Percentiles rank a stretch among this genome's conserved stretches.
Conservation (phyloP, 495 filamentous ascomycete species). For the Neurospora sublineolata region DNA sequence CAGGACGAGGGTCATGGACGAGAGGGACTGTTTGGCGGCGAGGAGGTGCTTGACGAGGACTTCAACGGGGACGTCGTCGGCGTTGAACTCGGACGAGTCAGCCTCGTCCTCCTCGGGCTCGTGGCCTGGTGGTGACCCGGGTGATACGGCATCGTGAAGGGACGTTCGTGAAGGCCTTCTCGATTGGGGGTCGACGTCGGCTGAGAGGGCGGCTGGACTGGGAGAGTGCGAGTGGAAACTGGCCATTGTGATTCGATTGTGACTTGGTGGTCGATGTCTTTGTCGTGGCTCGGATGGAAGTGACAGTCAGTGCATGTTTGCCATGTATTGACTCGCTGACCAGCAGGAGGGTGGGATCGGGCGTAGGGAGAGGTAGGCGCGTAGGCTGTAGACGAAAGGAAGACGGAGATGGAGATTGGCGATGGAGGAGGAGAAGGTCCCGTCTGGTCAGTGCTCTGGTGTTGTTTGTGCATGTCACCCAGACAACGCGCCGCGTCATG, state of each 20-base stretch:
- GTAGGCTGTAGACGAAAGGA: not conserved
- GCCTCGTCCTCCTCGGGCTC: conserved; percentile 6
- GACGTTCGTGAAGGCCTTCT: not conserved
- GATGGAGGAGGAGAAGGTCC: not conserved
- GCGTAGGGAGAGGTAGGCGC: not conserved
- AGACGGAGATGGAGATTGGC: not conserved
- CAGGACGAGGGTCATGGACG: conserved; percentile 72
- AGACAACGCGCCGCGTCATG: not conserved
- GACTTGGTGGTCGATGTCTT: not conserved
- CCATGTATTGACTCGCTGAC: not conserved
- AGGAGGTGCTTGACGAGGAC: conserved; percentile 72
- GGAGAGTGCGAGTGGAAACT: not conserved
- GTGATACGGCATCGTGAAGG: conserved; percentile 1
- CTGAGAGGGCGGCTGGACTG: not conserved
- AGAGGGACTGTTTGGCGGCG: conserved; percentile 79
- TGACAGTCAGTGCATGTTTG: not conserved
- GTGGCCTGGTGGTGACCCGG: conserved; percentile 3
- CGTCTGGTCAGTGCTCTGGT: too few relatives aligned
- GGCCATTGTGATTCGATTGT: not conserved
- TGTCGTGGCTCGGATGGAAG: not conserved
- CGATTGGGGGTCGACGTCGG: not conserved
- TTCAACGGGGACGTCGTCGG: conserved; percentile 45
- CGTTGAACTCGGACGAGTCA: conserved; percentile 11
- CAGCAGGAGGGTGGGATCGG: not conserved
- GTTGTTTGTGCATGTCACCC: not conserved